phyloP scores from a whole-genome alignment of 1,284 basidiomycete species.

The Pterulicium gracile region DNA sequence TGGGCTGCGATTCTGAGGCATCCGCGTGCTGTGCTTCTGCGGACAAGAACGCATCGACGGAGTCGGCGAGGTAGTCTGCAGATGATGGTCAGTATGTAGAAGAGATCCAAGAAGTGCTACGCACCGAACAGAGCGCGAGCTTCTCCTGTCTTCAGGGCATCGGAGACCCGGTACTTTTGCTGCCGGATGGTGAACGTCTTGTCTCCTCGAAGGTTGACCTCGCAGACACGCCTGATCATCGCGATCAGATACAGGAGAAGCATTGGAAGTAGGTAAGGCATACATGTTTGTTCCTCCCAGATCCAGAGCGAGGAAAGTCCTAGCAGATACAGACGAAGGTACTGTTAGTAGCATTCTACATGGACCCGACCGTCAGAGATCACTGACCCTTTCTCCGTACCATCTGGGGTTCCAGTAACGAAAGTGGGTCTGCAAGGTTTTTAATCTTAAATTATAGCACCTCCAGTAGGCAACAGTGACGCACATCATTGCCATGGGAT shows the following conservation, averaged over 20 bases:
- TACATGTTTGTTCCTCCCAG: conserved; percentile 93
- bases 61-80: conserved; percentile 91
- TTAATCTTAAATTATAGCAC: too few relatives aligned
- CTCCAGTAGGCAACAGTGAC: conserved; percentile 14
- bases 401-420: conserved; percentile 84
- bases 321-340: conserved; percentile 19
- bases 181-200: conserved; percentile 83
- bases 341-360: conserved; percentile 6
- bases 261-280: conserved; percentile 8
- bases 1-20: conserved; percentile 30
- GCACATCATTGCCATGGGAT: conserved; percentile 86
- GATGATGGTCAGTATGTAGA: conserved; percentile 5
- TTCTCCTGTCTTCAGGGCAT: conserved; percentile 83
- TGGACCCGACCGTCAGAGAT: too few relatives aligned
- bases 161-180: conserved; percentile 91
- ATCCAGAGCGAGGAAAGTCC: conserved; percentile 90
- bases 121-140: conserved; percentile 74
- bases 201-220: conserved; percentile 83
- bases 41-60: conserved; percentile 87
- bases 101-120: conserved; percentile 15
- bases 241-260: conserved; percentile 4
- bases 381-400: conserved; percentile 85
- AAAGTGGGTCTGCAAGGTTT: conserved; percentile 72
- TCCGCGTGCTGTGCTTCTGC: conserved; percentile 23
- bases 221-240: conserved; percentile 74